A percentile compares a stretch with the other conserved stretches of the same genome.
Conservation (phyloP, 768 basidiomycete species). For the Gyrodon lividus region DNA sequence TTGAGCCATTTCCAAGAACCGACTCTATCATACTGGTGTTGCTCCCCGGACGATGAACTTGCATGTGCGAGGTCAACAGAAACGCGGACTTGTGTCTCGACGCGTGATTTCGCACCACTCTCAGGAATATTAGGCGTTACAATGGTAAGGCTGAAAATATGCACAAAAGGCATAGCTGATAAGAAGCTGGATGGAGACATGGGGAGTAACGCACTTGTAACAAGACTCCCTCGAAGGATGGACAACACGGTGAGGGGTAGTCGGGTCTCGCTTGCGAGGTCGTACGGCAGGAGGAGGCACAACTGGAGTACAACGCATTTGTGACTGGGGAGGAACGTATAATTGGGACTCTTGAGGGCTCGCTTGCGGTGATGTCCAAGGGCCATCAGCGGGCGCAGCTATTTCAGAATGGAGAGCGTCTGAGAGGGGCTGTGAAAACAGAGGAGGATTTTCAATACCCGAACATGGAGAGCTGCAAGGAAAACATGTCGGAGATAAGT, state of each 20-base stretch:
- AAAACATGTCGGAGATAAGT: slow-evolving; percentile 1
- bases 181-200: slow-evolving; percentile 10
- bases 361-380: slow-evolving; percentile 33
- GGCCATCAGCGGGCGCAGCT: slow-evolving; percentile 30
- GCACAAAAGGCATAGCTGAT: slow-evolving; percentile 8
- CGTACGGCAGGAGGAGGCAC: slow-evolving; percentile 65
- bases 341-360: slow-evolving; percentile 27
- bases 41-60: slow-evolving; percentile 56
- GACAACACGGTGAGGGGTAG: slow-evolving; percentile 57
- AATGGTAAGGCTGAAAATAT: slow-evolving; percentile 62
- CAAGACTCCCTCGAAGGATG: slow-evolving; percentile 74
- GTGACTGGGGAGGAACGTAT: slow-evolving; percentile 35
- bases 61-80: slow-evolving; percentile 75
- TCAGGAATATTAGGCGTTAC: slow-evolving; percentile 82
- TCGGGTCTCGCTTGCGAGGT: slow-evolving; percentile 53
- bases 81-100: slow-evolving; percentile 93
- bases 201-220: slow-evolving; percentile 55
- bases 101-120: slow-evolving; percentile 83
- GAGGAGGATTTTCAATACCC: slow-evolving; percentile 17
- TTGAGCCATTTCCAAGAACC: slow-evolving; percentile 91
- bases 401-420: slow-evolving; percentile 38
- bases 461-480: slow-evolving; percentile 20
- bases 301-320: slow-evolving; percentile 55
- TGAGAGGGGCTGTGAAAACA: slow-evolving; percentile 7
- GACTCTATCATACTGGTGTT: slow-evolving; percentile 69